phyloP scores from a whole-genome alignment of 441 rosid species.

The Adansonia rubrostipa region DNA sequence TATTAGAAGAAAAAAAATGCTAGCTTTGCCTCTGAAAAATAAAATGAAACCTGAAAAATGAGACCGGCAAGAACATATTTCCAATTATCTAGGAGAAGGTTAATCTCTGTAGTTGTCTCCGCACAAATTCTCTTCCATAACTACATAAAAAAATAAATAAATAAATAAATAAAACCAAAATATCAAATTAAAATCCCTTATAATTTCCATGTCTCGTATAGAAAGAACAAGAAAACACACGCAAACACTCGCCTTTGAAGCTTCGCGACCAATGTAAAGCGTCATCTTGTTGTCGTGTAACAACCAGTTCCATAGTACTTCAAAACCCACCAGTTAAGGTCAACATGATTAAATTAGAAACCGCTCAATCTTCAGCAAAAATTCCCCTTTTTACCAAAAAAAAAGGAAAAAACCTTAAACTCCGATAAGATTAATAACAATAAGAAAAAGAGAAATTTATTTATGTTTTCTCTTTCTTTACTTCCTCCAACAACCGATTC shows the following conservation, averaged over 20 bases:
- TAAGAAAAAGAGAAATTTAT: neutral
- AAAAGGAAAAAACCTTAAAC: constrained; percentile 9
- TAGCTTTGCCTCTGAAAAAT: neutral
- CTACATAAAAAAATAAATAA: constrained; percentile 48
- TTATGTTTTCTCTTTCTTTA: constrained; percentile 1
- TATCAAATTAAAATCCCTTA: constrained; percentile 32
- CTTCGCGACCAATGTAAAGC: constrained; percentile 94
- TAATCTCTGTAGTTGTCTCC: constrained; percentile 78
- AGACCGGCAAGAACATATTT: constrained; percentile 87
- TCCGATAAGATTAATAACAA: constrained; percentile 8
- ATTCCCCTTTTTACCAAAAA: neutral
- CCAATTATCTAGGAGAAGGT: constrained; percentile 87
- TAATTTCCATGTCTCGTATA: neutral
- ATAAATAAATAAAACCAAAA: neutral
- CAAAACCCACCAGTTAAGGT: constrained; percentile 47
- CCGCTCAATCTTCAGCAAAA: neutral
- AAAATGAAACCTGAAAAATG: constrained; percentile 72
- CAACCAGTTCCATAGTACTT: constrained; percentile 64
- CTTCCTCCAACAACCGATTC: constrained; percentile 8
- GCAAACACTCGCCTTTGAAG: constrained; percentile 74
- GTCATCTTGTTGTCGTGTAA: constrained; percentile 63
- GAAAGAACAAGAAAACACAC: neutral
- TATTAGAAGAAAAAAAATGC: neutral
- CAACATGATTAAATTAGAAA: constrained; percentile 48
- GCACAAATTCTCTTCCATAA: constrained; percentile 93